phyloP scores from a whole-genome alignment of 805 yeast genomes.

The Cyberlindnera euphorbiiphila region DNA sequence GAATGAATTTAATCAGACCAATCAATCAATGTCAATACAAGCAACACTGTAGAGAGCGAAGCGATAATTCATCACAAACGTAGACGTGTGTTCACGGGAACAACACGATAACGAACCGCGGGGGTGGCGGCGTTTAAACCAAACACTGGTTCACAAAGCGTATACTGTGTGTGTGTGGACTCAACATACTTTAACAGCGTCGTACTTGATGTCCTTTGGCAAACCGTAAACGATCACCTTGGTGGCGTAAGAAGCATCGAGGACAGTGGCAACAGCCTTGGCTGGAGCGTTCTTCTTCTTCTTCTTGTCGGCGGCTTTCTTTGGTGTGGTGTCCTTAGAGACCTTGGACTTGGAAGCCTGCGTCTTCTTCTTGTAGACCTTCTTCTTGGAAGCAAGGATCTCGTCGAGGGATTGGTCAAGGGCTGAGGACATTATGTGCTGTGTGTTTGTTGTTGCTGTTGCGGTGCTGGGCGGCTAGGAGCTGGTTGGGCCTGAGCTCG shows the following conservation, averaged over 20 bases:
- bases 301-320: constrained; percentile 25
- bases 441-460: constrained; percentile 33
- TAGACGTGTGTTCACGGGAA: too few relatives aligned
- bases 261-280: constrained; percentile 18
- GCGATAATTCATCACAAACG: too few relatives aligned
- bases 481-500: too few relatives aligned
- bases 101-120: too few relatives aligned
- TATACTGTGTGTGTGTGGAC: too few relatives aligned
- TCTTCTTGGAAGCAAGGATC: constrained; percentile 67
- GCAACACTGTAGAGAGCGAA: too few relatives aligned
- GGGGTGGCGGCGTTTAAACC: too few relatives aligned
- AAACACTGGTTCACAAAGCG: too few relatives aligned
- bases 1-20: too few relatives aligned
- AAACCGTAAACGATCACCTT: constrained; percentile 83
- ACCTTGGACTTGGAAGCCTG: constrained; percentile 26
- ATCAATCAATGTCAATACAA: too few relatives aligned
- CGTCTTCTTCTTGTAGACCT: constrained; percentile 30
- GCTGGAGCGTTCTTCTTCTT: constrained; percentile 27
- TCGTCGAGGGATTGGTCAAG: constrained; percentile 95
- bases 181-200: constrained; percentile 79
- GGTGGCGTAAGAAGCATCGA: constrained; percentile 56
- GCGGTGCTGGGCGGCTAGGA: constrained; percentile 2
- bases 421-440: constrained; percentile 74
- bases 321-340: constrained; percentile 18
- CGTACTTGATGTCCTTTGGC: constrained; percentile 82